These are phyloP conservation scores for Candida albicans DNA, from an alignment of 1,139 yeast species.

Conservation along the genomic window DNA sequence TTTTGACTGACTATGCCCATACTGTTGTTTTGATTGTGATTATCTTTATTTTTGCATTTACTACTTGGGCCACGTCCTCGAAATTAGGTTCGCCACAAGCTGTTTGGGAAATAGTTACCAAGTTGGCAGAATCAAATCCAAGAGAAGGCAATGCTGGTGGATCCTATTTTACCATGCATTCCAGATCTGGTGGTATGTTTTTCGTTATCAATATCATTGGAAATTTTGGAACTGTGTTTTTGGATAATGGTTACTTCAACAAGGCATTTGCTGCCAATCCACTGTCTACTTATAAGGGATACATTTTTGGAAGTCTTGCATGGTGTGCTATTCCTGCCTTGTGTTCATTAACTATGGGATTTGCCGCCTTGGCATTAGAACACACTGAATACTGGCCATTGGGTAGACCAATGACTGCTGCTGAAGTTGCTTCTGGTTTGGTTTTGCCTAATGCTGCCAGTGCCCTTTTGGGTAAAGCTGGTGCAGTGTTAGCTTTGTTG, in stretches of 20 bases:
- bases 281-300: conserved; percentile 85
- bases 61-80: conserved; percentile 58
- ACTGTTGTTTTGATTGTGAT: conserved; percentile 62
- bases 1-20: conserved; percentile 83
- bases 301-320: conserved; percentile 83
- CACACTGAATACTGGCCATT: conserved; percentile 70
- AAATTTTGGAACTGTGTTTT: conserved; percentile 84
- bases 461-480: conserved; percentile 81
- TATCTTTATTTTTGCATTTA: conserved; percentile 61
- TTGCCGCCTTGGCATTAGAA: conserved; percentile 75
- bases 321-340: conserved; percentile 92
- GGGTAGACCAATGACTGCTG: conserved; percentile 62
- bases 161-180: conserved; percentile 77
- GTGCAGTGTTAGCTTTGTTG: conserved; percentile 77
- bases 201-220: conserved; percentile 82
- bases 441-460: conserved; percentile 86
- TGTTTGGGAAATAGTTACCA: conserved; percentile 69
- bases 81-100: conserved; percentile 78
- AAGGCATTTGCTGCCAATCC: conserved; percentile 88
- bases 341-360: conserved; percentile 80
- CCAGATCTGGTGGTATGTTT: conserved; percentile 77
- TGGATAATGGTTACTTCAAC: conserved; percentile 89
- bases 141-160: conserved; percentile 74
- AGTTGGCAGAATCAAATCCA: conserved; percentile 58
- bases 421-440: conserved; percentile 75